Evolutionary conservation across 352 stramenopile genomes (phyloP), one percentile per base, ranked within the genome.

Genomic region (Globisporangium camurandrum): DNA sequence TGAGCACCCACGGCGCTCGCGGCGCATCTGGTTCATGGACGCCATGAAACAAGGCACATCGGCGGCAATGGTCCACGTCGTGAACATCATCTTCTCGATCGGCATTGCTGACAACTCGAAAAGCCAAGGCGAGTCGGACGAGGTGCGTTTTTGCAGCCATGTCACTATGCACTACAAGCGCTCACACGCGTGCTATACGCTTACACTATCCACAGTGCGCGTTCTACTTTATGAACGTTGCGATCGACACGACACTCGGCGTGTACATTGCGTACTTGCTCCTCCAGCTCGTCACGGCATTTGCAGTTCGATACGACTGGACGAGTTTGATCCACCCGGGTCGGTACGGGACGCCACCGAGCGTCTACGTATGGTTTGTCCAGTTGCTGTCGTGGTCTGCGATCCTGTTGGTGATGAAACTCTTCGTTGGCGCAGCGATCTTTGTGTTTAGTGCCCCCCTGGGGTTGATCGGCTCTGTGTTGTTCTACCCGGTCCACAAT

Each of bases 161-260:
- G 16, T 20, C 20, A n/a, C 20, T 33, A 17, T 2, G 20, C 22
- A 2, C 1, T 31, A 2, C 34, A 12, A 9, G 4, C 30, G 9
- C 5, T 33, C 11, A 41, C 31, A 16, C 31, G 31, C 8, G 20
- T 49, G 9, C 30, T 45, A 16, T 36, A 40, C 55, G 22, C 9
- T 51, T 6, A 34, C 28, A 46, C n/a, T 14, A 45, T 8, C 16
- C 33, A 10, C 28, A 90, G 74, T 92, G 80, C 45, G 80, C 80
- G 40, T 88, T 88, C 45, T 92, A 92, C 65, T 92, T 92, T 50
- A 86, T 92, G 69, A 92, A 89, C 50, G 80, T 92, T 9, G 71
- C 85, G 51, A 84, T 92, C 43, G 80, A 89, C 61, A 92, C 80
- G 31, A 88, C 77, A 20, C 59, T 92, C 19, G 80, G 80, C 52